Evolutionary conservation across 2,329 filamentous ascomycete genomes (phyloP), one percentile per base, ranked within the genome.

Genomic region (Uncinocarpus reesii): DNA sequence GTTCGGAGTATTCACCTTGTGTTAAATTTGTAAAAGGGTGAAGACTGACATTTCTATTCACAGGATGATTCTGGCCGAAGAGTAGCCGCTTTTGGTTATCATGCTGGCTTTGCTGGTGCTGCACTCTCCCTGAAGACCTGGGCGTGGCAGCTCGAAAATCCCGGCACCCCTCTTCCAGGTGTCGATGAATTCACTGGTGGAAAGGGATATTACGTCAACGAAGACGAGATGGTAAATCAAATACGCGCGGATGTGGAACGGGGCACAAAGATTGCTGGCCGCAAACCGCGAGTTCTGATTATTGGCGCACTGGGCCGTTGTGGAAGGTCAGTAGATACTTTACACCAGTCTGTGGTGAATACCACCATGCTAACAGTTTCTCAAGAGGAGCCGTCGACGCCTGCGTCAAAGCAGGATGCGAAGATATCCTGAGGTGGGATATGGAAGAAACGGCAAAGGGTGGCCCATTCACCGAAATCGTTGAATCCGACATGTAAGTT

Each of bases 351-450:
- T 42, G 8, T 5, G n/a, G 3, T 11, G 3, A 20, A 26, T n/a
- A 36, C 28, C 10, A 36, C 24, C 21, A 4, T 34, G 13, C 32
- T 49, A 13, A 44, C 28, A 24, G 24, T 3, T 48, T 15, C 20
- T 88, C 89, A 48, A 79, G 77, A 38, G 90, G 90, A 53, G 89
- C 89, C 16, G 81, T 90, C 31, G 84, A 94, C 58, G 73, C 90
- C 51, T 86, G 84, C 65, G 71, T 79, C 57, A 80, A 82, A 67
- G 82, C 81, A 11, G 89, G 88, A 49, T 74, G 90, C 34, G 52
- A 55, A 26, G 53, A 83, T 58, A 83, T 95, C 58, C 66, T 80
- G 52, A 72, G 79, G 65, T 83, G 80, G 80, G 88, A 95, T 71
- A 76, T 94, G 63, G 76, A 77, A 26, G 86, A 95, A 76, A 94